Conservation (phyloP, 106 monocot genomes). For the Vanilla planifolia region DNA sequence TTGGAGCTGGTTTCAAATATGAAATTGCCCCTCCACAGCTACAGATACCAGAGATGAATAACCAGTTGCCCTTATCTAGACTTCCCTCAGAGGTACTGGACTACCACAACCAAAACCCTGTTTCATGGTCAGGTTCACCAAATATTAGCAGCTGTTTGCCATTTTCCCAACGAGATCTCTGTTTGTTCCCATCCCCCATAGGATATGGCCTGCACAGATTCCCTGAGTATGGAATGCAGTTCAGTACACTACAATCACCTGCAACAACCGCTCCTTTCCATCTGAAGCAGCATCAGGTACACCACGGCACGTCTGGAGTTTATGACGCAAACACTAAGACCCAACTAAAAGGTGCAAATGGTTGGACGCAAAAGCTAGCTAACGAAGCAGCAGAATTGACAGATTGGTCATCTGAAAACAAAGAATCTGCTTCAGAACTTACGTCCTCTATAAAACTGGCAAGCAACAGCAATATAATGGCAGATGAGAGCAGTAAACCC, state of each 20-base stretch:
- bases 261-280: slow-evolving; percentile 9
- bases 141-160: slow-evolving; percentile 34
- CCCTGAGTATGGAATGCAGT: slow-evolving; percentile 33
- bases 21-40: slow-evolving; percentile 9
- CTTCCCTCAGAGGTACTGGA: slow-evolving; percentile 32
- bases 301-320: slow-evolving; percentile 8
- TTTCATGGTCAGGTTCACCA: slow-evolving; percentile 40
- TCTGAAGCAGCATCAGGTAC: slow-evolving; percentile 11
- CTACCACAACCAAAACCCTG: slow-evolving; percentile 26
- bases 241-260: slow-evolving; percentile 28
- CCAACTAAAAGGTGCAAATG: neutral
- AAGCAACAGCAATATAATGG: slow-evolving; percentile 7
- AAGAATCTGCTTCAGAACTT: slow-evolving; percentile 13
- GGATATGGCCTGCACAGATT: slow-evolving; percentile 38
- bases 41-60: slow-evolving; percentile 21
- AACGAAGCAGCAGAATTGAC: slow-evolving; percentile 5
- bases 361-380: neutral
- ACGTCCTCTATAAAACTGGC: slow-evolving; percentile 3
- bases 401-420: neutral
- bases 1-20: slow-evolving; percentile 23
- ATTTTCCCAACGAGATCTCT: slow-evolving; percentile 44
- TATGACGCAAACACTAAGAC: slow-evolving; percentile 11
- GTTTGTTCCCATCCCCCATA: slow-evolving; percentile 32
- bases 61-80: slow-evolving; percentile 27
- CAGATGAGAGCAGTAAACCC: slow-evolving; percentile 19